A percentile compares a stretch with the other conserved stretches of the same genome.
Evolutionary conservation across 1,139 yeast species (phyloP).

Genomic region (Candida buenavistaensis): DNA sequence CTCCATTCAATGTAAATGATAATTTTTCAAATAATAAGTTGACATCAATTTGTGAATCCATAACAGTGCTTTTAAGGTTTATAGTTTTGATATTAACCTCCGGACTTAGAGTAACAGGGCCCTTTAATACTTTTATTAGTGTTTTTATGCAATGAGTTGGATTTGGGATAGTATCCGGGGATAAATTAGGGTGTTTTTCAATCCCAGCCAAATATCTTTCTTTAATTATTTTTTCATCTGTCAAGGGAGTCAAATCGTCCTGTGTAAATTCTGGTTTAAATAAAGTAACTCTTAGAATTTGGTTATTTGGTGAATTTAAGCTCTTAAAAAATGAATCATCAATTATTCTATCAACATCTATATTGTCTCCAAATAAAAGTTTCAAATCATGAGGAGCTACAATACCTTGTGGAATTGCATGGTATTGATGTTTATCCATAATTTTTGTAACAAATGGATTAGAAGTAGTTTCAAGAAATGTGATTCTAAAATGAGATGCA

Average conservation of each 20-base stretch:
- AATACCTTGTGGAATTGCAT: conserved; percentile 25
- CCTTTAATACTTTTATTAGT: conserved; percentile 57
- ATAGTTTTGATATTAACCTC: conserved; percentile 53
- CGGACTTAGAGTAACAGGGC: conserved; percentile 51
- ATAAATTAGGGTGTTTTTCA: conserved; percentile 28
- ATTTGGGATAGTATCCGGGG: conserved; percentile 43
- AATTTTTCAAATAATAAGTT: conserved; percentile 48
- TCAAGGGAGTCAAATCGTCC: conserved; percentile 25
- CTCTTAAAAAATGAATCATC: conserved; percentile 40
- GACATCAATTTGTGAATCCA: conserved; percentile 59
- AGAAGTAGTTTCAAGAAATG: conserved; percentile 26
- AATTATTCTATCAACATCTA: conserved; percentile 17
- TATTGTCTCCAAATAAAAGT: conserved; percentile 13
- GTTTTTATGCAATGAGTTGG: conserved; percentile 57
- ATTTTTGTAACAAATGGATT: conserved; percentile 21
- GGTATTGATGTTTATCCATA: conserved; percentile 38
- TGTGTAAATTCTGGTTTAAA: conserved; percentile 31
- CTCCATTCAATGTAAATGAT: conserved; percentile 41
- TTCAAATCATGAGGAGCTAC: conserved; percentile 30
- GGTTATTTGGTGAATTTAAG: conserved; percentile 25
- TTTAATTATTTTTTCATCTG: conserved; percentile 27
- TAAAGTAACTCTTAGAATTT: conserved; percentile 35
- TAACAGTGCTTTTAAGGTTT: conserved; percentile 43
- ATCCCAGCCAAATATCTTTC: conserved; percentile 30
- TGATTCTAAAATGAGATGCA: conserved; percentile 34